Base-by-base conservation (phyloP, 768 basidiomycete species). In the Suillus sp. region DNA sequence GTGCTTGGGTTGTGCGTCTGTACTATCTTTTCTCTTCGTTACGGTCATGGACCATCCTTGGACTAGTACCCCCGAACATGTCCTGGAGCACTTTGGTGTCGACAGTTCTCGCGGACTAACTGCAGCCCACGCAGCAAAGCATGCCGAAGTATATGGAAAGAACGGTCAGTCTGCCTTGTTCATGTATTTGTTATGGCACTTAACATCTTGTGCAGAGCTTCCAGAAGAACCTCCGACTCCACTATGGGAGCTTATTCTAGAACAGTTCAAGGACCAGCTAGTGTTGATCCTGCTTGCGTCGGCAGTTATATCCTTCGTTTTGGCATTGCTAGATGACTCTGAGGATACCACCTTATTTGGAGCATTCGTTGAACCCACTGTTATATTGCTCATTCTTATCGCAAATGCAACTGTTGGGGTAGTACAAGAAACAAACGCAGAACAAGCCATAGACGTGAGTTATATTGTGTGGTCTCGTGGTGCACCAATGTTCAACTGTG, bases 321-420 rank as follows among this genome's bases (percentile, higher is more conserved):
- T 99, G 45, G 96, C 96, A 9, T 76, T 96, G 37, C 80, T 99
- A 62, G 96, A 99, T 71, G 87, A 91, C 63, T 80, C 86, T 1
- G 82, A 86, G 14, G 87, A 86, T 57, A 80, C 88, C 62, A 82
- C 81, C 62, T 80, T 88, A 65, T 83, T 86, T 68, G 89, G 92
- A 40, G 96, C 95, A 30, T 98, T 98, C 68, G 96, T 99, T 42
- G 96, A 99, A 74, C 96, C 96, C 6, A 70, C 88, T 3, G 96
- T 99, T 67, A 99, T 99, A 72, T 83, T 99, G 30, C 87, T 98
- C 69, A 99, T 99, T 71, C 86, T 99, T 59, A 81, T 99, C 42
- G 95, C 96, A 53, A 99, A 99, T 69, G 96, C 96, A n/a, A 84
- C 93, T 25, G 96, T 99, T 61, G 96, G 96, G 65, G 96, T 99